Evolutionary conservation across 2,329 filamentous ascomycete genomes (phyloP).

Genomic region (Cryoendolithus antarcticus): DNA sequence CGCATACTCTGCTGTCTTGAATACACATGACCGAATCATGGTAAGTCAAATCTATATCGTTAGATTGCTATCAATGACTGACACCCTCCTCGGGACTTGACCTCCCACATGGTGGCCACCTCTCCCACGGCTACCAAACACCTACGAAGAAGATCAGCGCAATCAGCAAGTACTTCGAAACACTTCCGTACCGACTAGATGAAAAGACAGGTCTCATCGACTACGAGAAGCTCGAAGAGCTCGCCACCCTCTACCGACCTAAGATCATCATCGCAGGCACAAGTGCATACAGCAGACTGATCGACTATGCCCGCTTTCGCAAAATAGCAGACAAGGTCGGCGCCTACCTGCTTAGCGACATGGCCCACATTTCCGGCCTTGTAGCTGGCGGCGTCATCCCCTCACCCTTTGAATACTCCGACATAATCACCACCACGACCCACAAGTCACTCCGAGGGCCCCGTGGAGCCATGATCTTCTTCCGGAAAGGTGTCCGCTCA

Average conservation of each 20-base stretch:
- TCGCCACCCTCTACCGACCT: slow-evolving; percentile 79
- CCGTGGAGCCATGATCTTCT: slow-evolving; percentile 96
- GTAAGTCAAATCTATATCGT: too few relatives aligned
- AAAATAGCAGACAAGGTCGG: slow-evolving; percentile 82
- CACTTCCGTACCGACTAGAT: slow-evolving; percentile 84
- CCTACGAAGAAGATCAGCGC: slow-evolving; percentile 96
- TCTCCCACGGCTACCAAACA: slow-evolving; percentile 96
- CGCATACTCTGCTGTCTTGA: slow-evolving; percentile 96
- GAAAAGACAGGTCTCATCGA: slow-evolving; percentile 87
- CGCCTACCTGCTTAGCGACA: slow-evolving; percentile 86
- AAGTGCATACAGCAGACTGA: slow-evolving; percentile 88
- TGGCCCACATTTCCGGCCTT: slow-evolving; percentile 93
- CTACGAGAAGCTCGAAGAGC: slow-evolving; percentile 80
- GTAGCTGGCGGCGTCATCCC: slow-evolving; percentile 86
- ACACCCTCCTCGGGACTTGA: slow-evolving; percentile 51
- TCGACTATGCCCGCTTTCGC: slow-evolving; percentile 89
- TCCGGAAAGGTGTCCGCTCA: slow-evolving; percentile 77
- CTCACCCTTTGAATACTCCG: slow-evolving; percentile 76
- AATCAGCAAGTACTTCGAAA: slow-evolving; percentile 98
- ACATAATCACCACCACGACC: slow-evolving; percentile 94
- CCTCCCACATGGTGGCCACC: slow-evolving; percentile 84
- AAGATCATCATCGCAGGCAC: slow-evolving; percentile 93
- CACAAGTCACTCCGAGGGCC: slow-evolving; percentile 96
- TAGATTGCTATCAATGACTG: too few relatives aligned
- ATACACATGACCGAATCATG: slow-evolving; percentile 90